A percentile compares a stretch with the other conserved stretches of the same genome.
phyloP scores from a whole-genome alignment of 345 rosid species.

The Moricandia moricandioides region DNA sequence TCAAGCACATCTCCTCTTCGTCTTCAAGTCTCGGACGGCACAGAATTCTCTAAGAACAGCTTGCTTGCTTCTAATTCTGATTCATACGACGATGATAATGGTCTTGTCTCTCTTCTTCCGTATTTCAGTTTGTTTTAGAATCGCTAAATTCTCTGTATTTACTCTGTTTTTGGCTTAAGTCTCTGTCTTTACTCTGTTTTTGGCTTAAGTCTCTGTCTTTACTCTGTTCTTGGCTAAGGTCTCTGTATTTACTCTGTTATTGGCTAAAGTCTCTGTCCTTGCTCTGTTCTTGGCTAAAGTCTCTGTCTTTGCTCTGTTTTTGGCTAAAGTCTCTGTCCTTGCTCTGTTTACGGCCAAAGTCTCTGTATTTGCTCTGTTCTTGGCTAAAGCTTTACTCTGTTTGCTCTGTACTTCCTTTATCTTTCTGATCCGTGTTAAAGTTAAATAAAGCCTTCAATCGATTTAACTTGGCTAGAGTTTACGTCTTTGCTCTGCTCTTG shows the following conservation, averaged over 20 bases:
- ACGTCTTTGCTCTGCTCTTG: conserved; percentile 2
- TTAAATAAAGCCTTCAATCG: background rate
- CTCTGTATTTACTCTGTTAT: background rate
- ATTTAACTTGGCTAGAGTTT: background rate
- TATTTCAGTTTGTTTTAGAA: background rate
- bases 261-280: background rate
- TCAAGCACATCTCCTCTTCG: conserved; percentile 89
- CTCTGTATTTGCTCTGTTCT: conserved; percentile 23
- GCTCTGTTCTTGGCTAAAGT: background rate
- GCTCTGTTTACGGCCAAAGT: background rate
- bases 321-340: background rate
- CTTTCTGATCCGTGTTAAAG: background rate
- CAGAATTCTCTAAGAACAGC: conserved; percentile 66
- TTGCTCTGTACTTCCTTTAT: background rate
- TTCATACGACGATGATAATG: conserved; percentile 52
- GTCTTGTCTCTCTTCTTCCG: conserved; percentile 3
- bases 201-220: background rate
- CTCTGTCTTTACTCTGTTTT: background rate
- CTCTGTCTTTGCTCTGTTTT: background rate
- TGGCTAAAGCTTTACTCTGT: background rate
- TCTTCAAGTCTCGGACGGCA: conserved; percentile 49
- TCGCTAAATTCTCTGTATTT: background rate
- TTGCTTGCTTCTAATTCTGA: conserved; percentile 54
- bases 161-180: conserved; percentile 16
- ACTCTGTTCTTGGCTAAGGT: background rate